Evolutionary conservation across 169 alveolate species (phyloP).

Genomic region (Plasmodium falciparum): DNA sequence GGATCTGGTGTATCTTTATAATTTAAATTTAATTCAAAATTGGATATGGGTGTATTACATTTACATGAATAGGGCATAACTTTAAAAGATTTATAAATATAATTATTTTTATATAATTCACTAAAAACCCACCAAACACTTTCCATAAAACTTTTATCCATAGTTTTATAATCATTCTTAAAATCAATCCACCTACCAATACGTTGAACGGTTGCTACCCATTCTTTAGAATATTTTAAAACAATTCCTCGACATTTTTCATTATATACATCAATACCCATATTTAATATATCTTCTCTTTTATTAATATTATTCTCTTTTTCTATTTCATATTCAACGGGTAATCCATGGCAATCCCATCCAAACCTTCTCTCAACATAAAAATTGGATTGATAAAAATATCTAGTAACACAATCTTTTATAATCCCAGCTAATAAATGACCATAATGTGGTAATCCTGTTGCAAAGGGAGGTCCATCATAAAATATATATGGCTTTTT

Average conservation of each 20-base stretch:
- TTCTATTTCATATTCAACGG: conserved; percentile 98
- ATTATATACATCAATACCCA: conserved; percentile 90
- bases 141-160: conserved; percentile 98
- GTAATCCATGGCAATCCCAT: conserved; percentile 99
- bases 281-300: conserved; percentile 92
- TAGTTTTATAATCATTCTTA: conserved; percentile 98
- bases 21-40: conserved; percentile 97
- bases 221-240: conserved; percentile 96
- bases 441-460: conserved; percentile 99
- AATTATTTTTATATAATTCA: conserved; percentile 92
- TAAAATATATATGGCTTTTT: conserved; percentile 95
- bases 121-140: conserved; percentile 96
- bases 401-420: conserved; percentile 99
- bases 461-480: conserved; percentile 99
- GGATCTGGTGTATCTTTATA: conserved; percentile 98
- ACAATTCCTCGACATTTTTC: conserved; percentile 93
- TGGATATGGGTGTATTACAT: conserved; percentile 97
- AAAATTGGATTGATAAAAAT: conserved; percentile 97
- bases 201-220: conserved; percentile 93
- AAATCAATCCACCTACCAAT: conserved; percentile 99
- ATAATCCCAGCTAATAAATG: conserved; percentile 99
- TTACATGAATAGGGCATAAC: conserved; percentile 99
- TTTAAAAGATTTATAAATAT: conserved; percentile 96
- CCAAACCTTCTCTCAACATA: conserved; percentile 98
- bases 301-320: conserved; percentile 92